Conservation (phyloP, 257 asterid species). For the Ilex aquifolium region DNA sequence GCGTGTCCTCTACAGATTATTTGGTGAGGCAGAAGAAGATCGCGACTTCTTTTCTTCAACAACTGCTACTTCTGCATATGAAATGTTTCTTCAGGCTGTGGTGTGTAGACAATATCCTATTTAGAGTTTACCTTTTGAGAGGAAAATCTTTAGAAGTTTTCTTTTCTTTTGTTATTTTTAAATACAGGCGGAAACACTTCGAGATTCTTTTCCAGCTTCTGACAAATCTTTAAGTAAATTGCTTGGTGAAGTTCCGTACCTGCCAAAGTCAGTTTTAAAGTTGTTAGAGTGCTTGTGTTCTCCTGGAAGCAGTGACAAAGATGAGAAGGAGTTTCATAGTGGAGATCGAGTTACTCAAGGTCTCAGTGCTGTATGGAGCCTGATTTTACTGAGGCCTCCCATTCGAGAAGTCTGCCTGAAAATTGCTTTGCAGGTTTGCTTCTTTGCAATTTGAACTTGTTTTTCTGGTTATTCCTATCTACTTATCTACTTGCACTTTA, state of each 20-base stretch:
- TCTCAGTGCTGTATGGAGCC: conserved; percentile 86
- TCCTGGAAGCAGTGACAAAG: conserved; percentile 61
- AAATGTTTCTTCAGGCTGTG: conserved; percentile 87
- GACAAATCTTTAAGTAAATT: conserved; percentile 93
- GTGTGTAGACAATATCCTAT: conserved; percentile 34
- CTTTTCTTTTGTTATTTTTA: conserved; percentile 1
- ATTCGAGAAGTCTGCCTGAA: conserved; percentile 78
- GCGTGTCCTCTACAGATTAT: conserved; percentile 90
- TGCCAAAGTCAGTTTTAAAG: conserved; percentile 68
- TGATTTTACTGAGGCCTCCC: conserved; percentile 88
- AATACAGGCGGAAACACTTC: conserved; percentile 80
- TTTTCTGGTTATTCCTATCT: no score
- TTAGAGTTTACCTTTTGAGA: conserved; percentile 13
- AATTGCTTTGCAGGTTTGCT: conserved; percentile 78
- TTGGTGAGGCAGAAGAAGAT: conserved; percentile 95
- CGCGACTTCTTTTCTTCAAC: conserved; percentile 84
- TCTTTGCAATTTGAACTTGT: conserved; percentile 1
- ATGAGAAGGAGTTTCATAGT: conserved; percentile 64
- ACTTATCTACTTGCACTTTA: no score
- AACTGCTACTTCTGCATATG: conserved; percentile 82
- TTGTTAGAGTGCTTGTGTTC: conserved; percentile 78
- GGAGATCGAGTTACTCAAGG: conserved; percentile 98
- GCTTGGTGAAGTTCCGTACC: conserved; percentile 88
- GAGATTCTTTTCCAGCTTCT: conserved; percentile 89
- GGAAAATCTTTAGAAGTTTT: conserved; percentile 14